Base-by-base conservation (phyloP, 176 grass and related monocot species). In the Ampelocalamus luodianensis region DNA sequence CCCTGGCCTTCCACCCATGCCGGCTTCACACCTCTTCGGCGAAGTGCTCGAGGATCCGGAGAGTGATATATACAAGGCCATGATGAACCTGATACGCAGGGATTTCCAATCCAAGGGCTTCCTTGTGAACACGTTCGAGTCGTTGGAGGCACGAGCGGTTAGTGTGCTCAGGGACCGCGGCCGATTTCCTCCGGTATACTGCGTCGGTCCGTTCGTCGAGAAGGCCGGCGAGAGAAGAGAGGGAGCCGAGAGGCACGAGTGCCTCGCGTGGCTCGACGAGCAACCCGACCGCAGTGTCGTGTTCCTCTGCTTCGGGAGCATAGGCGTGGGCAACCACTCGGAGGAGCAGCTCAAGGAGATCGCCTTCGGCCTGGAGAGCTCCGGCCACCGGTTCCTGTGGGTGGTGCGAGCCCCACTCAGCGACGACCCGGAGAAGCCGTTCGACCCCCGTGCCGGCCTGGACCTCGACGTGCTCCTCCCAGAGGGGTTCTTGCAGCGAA, bases 331-430 rank as follows among this genome's bases (percentile, higher is more conserved):
- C 5, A 26, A 10, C 16, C 73, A 59, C 86, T 65, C 58, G 5
- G 34, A 37, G 48, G 71, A 45, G 71, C 86, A 88, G 72, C 71
- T 88, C 55, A 81, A 22, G 73, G 90, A 91, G 78, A 78, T 92
- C 58, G 82, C 82, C 1, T 12, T 45, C 18, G 86, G 90, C 2
- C 5, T 94, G 1, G 93, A 92, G 80, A 81, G 22, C 15, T 85
- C 87, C 14, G 81, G 77, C 3, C 86, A 94, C 15, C 63, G 81
- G 27, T 92, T 92, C 50, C 2, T 92, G 0, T 94, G 87, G 89
- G 87, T 85, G 7, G 70, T 91, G 10, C 86, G 80, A 3, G 60
- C 55, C 11, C 89, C 89, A 1, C 2, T 20, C 36, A 56, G 34
- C 0, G 20, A 75, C 5, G 67, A 79, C 26, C 32, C 42, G 17